Percentiles rank a stretch among this genome's conserved stretches.
Evolutionary conservation across 2,329 filamentous ascomycete species (phyloP).

Genomic region (Pestalotiopsis sp.): DNA sequence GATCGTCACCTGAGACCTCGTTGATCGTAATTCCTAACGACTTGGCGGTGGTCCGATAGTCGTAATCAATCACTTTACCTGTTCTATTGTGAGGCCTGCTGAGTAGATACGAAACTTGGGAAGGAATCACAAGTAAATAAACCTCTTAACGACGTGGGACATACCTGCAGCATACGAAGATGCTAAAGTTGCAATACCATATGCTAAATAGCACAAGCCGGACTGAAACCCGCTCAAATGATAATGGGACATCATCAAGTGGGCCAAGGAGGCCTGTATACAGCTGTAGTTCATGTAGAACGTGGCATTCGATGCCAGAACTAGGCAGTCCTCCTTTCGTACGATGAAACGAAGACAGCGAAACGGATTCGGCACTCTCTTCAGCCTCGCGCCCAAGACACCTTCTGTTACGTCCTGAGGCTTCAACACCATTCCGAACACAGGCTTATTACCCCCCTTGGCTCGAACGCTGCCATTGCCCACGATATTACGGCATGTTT

Average conservation of each 20-base stretch:
- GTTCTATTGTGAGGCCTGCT: background rate
- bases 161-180: background rate
- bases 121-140: background rate
- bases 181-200: background rate
- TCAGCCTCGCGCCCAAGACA: background rate
- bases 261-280: background rate
- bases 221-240: background rate
- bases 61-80: slow-evolving; percentile 1
- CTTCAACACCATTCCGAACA: background rate
- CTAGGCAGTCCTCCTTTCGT: background rate
- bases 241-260: slow-evolving; percentile 1
- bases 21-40: background rate
- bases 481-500: slow-evolving; percentile 15
- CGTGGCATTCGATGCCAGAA: background rate
- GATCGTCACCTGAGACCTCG: background rate
- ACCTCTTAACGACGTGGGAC: too few species aligned
- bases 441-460: background rate
- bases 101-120: background rate
- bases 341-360: background rate
- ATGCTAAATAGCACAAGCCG: background rate
- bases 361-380: background rate
- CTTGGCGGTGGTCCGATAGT: background rate
- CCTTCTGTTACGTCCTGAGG: background rate
- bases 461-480: slow-evolving; percentile 12
- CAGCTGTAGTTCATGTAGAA: background rate